Base-by-base conservation (phyloP, 148 eudicot species). In the Amaranthus cruentus region DNA sequence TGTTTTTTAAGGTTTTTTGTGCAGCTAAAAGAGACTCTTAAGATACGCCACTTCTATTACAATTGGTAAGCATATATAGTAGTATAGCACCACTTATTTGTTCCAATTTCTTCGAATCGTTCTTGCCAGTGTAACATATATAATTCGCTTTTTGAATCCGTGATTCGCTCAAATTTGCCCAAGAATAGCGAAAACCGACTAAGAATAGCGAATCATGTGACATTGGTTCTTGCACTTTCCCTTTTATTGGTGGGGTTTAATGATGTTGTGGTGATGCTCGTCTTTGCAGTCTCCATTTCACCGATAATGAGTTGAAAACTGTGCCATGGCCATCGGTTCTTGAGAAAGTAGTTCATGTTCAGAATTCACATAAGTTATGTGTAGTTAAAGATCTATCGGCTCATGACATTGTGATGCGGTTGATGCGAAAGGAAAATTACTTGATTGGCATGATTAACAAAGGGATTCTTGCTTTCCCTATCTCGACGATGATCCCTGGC, bases 381-480 rank as follows among this genome's bases (percentile, higher is more conserved):
- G 93, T 90, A 62, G 92, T 95, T 13, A 95, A 91, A 82, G 96
- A 95, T 83, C 86, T 95, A 64, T 87, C 97, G 57, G 90, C 88
- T 77, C 97, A 91, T 70, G 97, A 95, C 78, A 85, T 90, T 72
- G 83, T 90, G 56, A 91, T 95, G 99, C 84, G 99, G 69, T 75
- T 95, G 76, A 91, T 95, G 97, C 82, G 99, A 55, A 95, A 95
- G 83, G 99, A 95, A 72, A 95, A 95, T 82, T 95, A 95, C 85
- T 81, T 95, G 81, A 95, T 95, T 75, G 99, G 92, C 59, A 95
- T 95, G 99, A 86, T 95, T 70, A 95, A 95, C 79, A 95, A 87
- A 83, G 99, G 99, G 55, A 84, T 90, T 18, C 96, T 95, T 78
- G 83, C 96, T 53, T 90, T 95, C 70, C 96, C 97, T 4, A 82